Percentiles rank a stretch among this genome's conserved stretches.
Evolutionary conservation across 2,329 filamentous ascomycete genomes (phyloP).

Genomic region (Calonectria fujianensis): DNA sequence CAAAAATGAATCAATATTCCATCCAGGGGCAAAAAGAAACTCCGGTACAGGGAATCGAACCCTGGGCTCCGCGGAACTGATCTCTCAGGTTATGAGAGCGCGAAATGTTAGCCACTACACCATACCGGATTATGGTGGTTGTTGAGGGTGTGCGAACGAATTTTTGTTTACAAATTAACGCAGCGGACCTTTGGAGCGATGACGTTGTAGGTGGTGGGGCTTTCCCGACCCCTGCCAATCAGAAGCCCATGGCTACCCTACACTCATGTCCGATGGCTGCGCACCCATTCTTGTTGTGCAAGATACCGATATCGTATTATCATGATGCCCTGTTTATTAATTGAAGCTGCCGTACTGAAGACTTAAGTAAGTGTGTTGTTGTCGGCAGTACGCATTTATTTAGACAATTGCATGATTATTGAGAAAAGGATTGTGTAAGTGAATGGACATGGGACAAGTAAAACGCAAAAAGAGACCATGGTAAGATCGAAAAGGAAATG

Average conservation of each 20-base stretch:
- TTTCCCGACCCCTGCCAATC: neutral
- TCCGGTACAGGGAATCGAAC: constrained; percentile 56
- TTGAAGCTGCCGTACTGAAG: no score
- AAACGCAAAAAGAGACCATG: no score
- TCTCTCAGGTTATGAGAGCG: constrained; percentile 48
- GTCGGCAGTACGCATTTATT: no score
- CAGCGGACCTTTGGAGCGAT: neutral
- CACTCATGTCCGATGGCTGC: neutral
- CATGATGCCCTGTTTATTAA: neutral
- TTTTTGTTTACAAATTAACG: constrained; percentile 3
- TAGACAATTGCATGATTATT: no score
- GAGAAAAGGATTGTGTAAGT: no score
- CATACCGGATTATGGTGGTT: constrained; percentile 51
- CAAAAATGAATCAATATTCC: neutral
- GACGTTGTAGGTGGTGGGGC: constrained; percentile 12
- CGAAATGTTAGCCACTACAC: constrained; percentile 55
- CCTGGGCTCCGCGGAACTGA: constrained; percentile 52
- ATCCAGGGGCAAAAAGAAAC: constrained; percentile 27
- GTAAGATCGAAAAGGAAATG: no score
- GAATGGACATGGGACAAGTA: no score
- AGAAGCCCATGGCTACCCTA: neutral
- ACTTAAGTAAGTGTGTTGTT: no score
- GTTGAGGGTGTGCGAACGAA: neutral
- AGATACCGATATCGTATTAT: neutral
- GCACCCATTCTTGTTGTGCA: neutral